These are phyloP conservation scores for Coemansia javaensis DNA, from an alignment of 192 early-diverging fungal genomes.

Conservation along the genomic window DNA sequence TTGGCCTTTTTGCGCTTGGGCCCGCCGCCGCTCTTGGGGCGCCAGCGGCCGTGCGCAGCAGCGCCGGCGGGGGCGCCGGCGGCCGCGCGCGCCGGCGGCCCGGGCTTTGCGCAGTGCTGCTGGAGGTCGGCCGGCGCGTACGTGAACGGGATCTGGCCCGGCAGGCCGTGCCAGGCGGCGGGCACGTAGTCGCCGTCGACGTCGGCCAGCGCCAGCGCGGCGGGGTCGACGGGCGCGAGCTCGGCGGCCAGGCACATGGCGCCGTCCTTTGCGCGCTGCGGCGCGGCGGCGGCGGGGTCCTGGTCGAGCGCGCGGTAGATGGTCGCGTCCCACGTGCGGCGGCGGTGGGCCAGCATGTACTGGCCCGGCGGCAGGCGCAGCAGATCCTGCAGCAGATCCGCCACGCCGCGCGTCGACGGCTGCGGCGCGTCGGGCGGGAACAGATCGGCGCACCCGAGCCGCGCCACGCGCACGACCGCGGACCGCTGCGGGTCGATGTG, in stretches of 20 bases:
- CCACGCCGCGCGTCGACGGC: conserved; percentile 36
- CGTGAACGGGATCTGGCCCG: conserved; percentile 31
- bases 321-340: conserved; percentile 45
- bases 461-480: conserved; percentile 5
- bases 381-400: conserved; percentile 20
- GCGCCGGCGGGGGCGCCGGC: conserved; percentile 10
- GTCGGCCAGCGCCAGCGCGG: conserved; percentile 5
- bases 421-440: conserved; percentile 6
- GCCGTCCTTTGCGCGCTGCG: conserved; percentile 4
- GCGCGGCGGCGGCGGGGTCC: conserved; percentile 4
- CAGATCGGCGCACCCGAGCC: conserved; percentile 13
- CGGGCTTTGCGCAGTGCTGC: conserved; percentile 1
- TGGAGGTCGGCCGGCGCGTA: conserved; percentile 33
- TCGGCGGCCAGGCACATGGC: conserved; percentile 25
- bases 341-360: conserved; percentile 37
- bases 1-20: no score
- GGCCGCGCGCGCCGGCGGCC: background rate
- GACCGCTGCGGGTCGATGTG: conserved; percentile 16
- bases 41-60: no score
- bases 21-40: no score
- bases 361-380: conserved; percentile 11
- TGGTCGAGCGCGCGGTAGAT: conserved; percentile 27
- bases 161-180: conserved; percentile 26
- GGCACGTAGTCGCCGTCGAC: conserved; percentile 38
- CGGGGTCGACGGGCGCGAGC: conserved; percentile 5